These are phyloP conservation scores for Martiniozyma abietophila DNA, from an alignment of 805 yeast species.

Conservation along the genomic window DNA sequence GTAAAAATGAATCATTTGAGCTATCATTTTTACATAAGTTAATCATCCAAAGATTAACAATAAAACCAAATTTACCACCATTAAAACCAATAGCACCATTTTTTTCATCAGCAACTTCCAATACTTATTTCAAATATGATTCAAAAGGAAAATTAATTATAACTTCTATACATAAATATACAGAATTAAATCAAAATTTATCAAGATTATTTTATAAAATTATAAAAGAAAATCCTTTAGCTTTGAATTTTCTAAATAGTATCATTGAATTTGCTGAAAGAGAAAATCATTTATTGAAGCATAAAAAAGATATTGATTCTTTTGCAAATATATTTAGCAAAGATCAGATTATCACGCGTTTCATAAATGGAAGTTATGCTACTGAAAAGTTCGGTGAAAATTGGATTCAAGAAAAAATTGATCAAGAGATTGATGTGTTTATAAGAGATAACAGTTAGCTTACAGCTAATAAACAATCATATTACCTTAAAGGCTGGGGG, in stretches of 20 bases:
- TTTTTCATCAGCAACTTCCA: too few species aligned
- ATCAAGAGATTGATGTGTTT: slow-evolving; percentile 4
- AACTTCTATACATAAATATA: slow-evolving; percentile 30
- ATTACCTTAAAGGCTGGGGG: not conserved
- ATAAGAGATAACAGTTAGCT: too few species aligned
- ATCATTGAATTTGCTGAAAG: slow-evolving; percentile 25
- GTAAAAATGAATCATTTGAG: slow-evolving; percentile 5
- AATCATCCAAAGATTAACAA: slow-evolving; percentile 45
- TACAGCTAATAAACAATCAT: not conserved
- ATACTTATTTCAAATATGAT: too few species aligned
- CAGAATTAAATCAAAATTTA: slow-evolving; percentile 50
- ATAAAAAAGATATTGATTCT: slow-evolving; percentile 10
- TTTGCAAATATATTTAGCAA: not conserved
- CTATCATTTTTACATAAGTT: slow-evolving; percentile 37
- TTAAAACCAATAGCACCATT: not conserved
- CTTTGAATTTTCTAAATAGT: slow-evolving; percentile 19
- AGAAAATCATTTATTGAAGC: slow-evolving; percentile 10
- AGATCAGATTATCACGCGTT: slow-evolving; percentile 6
- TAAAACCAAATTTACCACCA: slow-evolving; percentile 41
- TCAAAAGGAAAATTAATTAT: too few species aligned
- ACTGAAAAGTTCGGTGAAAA: not conserved
- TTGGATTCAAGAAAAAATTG: slow-evolving; percentile 2
- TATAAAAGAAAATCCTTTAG: slow-evolving; percentile 11
- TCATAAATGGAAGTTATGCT: slow-evolving; percentile 6
- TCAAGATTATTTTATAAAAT: slow-evolving; percentile 48